Evolutionary conservation across 257 asterid species (phyloP), one percentile per base, ranked within the genome.

Genomic region (Nicotiana knightiana): DNA sequence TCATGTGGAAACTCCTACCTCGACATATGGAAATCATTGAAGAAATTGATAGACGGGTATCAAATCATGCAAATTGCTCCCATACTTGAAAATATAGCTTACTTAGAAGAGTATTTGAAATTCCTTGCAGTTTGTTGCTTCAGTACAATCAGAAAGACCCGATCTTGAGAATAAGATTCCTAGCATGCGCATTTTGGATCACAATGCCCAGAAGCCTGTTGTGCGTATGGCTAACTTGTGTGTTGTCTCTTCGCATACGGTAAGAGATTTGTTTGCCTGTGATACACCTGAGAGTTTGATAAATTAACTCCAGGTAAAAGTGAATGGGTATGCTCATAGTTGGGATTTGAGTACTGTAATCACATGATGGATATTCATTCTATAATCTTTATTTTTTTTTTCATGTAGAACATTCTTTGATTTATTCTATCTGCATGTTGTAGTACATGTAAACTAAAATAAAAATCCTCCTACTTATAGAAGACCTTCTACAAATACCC

Each of bases 1-100:
- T 96, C 85, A 94, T 96, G 99, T 93, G 99, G 98, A 96, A 96
- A 88, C 99, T 96, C 83, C 98, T 96, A 85, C 99, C 99, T 32
- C 97, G 99, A 73, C 98, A 93, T 84, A 96, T 96, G 99, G 97
- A 96, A 81, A 96, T 96, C 90, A 94, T 96, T 79, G 90, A 88
- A 87, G 99, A 96, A 89, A 93, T 96, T 77, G 99, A 96, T 88
- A 96, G 89, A 86, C 91, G 98, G 97, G 99, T 96, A 87, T 43
- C 33, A 30, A 67, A 37, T 64, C 81, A 81, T 66, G 53, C 55
- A 71, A 18, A 39, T 80, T 61, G 54, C 26, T 51, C 26, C 35
- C 79, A 15, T 51, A 51, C 43, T 51, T 75, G 43, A 48, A 51
- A 51, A 75, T 26, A 51, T 51, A 48, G 79, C 79, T 75, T 75